Conservation (phyloP, 2,329 filamentous ascomycete species). For the Fusarium avenaceum region DNA sequence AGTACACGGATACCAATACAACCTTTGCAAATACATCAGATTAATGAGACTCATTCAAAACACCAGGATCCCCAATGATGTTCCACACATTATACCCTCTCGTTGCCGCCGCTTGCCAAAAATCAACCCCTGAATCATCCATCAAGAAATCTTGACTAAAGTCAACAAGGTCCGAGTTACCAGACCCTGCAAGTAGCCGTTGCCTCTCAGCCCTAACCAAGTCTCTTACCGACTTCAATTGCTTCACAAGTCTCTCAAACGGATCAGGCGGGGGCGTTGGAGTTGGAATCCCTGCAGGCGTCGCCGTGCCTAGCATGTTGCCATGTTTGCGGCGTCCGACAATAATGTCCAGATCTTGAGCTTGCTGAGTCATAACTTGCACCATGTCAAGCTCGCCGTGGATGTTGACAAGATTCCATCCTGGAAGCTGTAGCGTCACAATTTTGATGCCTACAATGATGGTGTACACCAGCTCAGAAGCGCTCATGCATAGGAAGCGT, state of each 20-base stretch:
- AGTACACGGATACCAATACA: too few relatives aligned
- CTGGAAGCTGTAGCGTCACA: constrained; percentile 60
- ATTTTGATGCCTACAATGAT: constrained; percentile 63
- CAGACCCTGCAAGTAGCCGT: constrained; percentile 42
- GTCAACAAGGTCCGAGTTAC: constrained; percentile 35
- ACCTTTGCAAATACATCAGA: neutral
- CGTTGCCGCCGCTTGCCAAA: constrained; percentile 47
- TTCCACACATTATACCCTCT: constrained; percentile 47
- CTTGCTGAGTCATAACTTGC: constrained; percentile 48
- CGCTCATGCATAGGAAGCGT: constrained; percentile 59
- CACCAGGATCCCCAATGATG: constrained; percentile 47
- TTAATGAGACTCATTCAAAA: constrained; percentile 40
- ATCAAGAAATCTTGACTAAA: constrained; percentile 44
- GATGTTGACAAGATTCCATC: constrained; percentile 60
- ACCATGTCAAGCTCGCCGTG: constrained; percentile 54
- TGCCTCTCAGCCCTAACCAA: constrained; percentile 52
- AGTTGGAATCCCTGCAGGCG: constrained; percentile 17
- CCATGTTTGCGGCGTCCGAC: constrained; percentile 50
- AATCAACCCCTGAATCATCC: constrained; percentile 45
- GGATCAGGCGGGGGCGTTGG: constrained; percentile 49
- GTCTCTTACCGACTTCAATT: constrained; percentile 51
- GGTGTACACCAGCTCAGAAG: constrained; percentile 63
- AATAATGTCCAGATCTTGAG: constrained; percentile 50
- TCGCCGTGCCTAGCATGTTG: constrained; percentile 32
- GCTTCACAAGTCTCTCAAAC: constrained; percentile 51